Evolutionary conservation across 768 basidiomycete genomes (phyloP), one percentile per base, ranked within the genome.

Genomic region (Podaxis pistillaris): DNA sequence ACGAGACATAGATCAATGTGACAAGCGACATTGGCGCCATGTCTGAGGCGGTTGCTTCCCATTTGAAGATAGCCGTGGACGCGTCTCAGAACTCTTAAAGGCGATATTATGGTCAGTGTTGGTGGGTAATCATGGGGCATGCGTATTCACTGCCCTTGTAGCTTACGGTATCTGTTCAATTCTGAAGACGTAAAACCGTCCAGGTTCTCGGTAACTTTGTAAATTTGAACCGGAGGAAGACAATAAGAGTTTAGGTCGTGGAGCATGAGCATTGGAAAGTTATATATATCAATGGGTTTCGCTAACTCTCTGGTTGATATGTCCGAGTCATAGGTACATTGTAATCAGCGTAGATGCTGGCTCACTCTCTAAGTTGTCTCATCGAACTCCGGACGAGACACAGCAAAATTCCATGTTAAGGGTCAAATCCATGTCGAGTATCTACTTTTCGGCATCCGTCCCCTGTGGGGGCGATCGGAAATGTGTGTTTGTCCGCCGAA

Each of bases 1-100:
- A 61, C n/a, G 49, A 36, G n/a, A 49, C 36, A 55, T 51, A 85
- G 84, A 83, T 85, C 63, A 83, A 82, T 63, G 83, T 81, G 1
- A 75, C 74, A 0, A 76, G 73, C 37, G 83, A 85, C 59, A 71
- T 70, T 33, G 77, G 76, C 1, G 80, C 82, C 0, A 74, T 85
- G 66, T 66, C 78, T 0, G 78, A 81, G 30, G 73, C 68, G 8
- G 72, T 76, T 12, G 65, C 66, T 3, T 62, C 67, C 13, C 71
- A 76, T 37, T 57, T 77, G 6, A 62, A 60, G 7, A 65, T 51
- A 8, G 75, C 74, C 2, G 28, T 63, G 24, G 53, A 50, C 22
- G 60, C 63, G 19, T 36, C 46, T 24, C 8, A 54, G 13, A 24
- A 46, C 2, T 26, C 37, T 36, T 51, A 22, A 22, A 58, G 19